phyloP scores from a whole-genome alignment of 352 stramenopile genomes.

The Globisporangium okanoganense region DNA sequence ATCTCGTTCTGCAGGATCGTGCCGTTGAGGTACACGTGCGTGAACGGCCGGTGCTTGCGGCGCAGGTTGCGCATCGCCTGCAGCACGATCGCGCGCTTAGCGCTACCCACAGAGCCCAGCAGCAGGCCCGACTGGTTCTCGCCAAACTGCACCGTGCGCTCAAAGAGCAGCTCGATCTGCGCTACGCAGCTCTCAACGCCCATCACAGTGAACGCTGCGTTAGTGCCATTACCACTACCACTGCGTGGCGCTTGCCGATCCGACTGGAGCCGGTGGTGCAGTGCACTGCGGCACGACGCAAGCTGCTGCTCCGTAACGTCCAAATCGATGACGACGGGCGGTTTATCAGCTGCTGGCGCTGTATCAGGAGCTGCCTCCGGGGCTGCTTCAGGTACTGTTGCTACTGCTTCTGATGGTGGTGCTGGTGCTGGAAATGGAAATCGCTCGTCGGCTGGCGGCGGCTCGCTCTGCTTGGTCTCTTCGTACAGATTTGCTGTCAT shows the following conservation, averaged over 20 bases:
- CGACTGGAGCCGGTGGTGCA: slow-evolving; percentile 37
- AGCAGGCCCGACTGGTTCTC: slow-evolving; percentile 81
- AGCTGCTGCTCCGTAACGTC: slow-evolving; percentile 25
- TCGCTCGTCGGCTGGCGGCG: neutral
- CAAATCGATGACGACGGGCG: neutral
- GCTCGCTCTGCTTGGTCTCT: slow-evolving; percentile 15
- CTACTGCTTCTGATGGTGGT: neutral
- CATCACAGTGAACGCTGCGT: slow-evolving; percentile 15
- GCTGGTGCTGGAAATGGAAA: neutral
- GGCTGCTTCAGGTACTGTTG: neutral
- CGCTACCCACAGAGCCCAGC: slow-evolving; percentile 49
- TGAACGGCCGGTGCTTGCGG: slow-evolving; percentile 34
- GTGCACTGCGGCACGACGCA: slow-evolving; percentile 27
- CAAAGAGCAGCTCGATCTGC: slow-evolving; percentile 59
- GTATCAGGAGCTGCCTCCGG: neutral
- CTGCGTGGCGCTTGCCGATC: slow-evolving; percentile 8
- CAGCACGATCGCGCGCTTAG: slow-evolving; percentile 46
- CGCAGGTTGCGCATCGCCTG: slow-evolving; percentile 51
- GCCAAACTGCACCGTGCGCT: slow-evolving; percentile 60
- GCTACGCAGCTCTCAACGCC: slow-evolving; percentile 17
- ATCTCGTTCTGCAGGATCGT: slow-evolving; percentile 79
- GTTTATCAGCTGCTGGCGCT: too few species aligned
- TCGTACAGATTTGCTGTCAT: neutral
- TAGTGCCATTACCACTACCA: neutral
- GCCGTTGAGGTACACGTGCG: slow-evolving; percentile 71